Conservation (phyloP, 2,329 filamentous ascomycete genomes). For the Albophoma yamanashiensis region DNA sequence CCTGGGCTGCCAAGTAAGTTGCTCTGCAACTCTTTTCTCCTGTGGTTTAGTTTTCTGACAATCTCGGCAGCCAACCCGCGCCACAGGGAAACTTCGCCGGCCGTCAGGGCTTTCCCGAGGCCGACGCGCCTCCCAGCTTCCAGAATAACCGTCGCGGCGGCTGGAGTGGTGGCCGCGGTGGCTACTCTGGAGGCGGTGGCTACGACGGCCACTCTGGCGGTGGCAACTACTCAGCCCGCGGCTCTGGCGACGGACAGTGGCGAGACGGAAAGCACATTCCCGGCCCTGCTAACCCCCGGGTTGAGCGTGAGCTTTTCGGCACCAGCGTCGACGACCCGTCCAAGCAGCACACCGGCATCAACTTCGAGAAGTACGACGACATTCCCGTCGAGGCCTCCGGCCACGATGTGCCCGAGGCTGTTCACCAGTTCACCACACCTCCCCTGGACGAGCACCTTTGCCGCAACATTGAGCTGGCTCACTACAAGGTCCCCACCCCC, state of each 20-base stretch:
- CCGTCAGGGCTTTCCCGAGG: conserved; percentile 20
- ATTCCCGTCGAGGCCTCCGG: conserved; percentile 97
- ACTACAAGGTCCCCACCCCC: conserved; percentile 91
- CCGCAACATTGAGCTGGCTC: conserved; percentile 84
- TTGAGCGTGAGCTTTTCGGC: conserved; percentile 95
- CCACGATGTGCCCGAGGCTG: conserved; percentile 83
- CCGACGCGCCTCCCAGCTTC: conserved; percentile 6
- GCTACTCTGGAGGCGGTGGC: conserved; percentile 21
- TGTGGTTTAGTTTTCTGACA: neutral
- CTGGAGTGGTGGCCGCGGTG: conserved; percentile 23
- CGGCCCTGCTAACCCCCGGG: conserved; percentile 74
- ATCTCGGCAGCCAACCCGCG: neutral
- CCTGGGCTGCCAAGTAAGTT: conserved; percentile 40
- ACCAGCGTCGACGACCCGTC: conserved; percentile 75
- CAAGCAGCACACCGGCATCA: conserved; percentile 97
- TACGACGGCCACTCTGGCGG: conserved; percentile 25
- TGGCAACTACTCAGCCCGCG: conserved; percentile 49
- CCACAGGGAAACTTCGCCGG: conserved; percentile 15
- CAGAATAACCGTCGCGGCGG: conserved; percentile 21
- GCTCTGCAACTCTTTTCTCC: neutral
- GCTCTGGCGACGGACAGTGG: conserved; percentile 94
- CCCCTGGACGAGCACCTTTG: conserved; percentile 91
- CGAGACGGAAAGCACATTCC: conserved; percentile 92
- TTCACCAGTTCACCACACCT: conserved; percentile 84
- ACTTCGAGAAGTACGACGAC: conserved; percentile 99